Conservation (phyloP, 2,329 filamentous ascomycete species). For the Sporothrix variecibatus region DNA sequence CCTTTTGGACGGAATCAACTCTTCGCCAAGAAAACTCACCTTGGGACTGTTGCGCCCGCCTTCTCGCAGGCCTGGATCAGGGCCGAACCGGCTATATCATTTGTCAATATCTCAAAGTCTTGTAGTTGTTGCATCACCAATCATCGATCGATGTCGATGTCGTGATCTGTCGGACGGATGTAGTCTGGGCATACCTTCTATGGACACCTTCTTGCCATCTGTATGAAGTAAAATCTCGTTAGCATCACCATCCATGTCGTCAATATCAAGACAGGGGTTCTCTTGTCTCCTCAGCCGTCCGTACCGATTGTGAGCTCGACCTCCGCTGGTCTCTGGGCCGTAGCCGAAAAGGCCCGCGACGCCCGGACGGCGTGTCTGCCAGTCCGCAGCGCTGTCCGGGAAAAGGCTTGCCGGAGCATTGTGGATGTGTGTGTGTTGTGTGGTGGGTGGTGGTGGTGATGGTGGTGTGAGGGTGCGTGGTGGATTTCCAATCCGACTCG, state of each 20-base stretch:
- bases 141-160: neutral
- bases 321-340: conserved; percentile 77
- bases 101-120: conserved; percentile 15
- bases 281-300: conserved; percentile 36
- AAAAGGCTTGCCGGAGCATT: conserved; percentile 69
- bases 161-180: neutral
- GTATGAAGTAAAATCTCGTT: conserved; percentile 39
- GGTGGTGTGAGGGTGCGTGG: conserved; percentile 30
- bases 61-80: conserved; percentile 99
- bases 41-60: conserved; percentile 85
- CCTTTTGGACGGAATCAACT: neutral
- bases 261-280: neutral
- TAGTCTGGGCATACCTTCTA: conserved; percentile 70
- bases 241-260: conserved; percentile 18
- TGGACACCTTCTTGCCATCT: conserved; percentile 98
- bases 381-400: conserved; percentile 68
- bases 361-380: conserved; percentile 60
- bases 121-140: neutral
- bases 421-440: conserved; percentile 42
- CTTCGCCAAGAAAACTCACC: conserved; percentile 51
- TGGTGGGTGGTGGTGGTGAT: conserved; percentile 36
- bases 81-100: conserved; percentile 78
- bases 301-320: conserved; percentile 95
- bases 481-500: conserved; percentile 29
- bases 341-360: conserved; percentile 80